Evolutionary conservation across 2,329 filamentous ascomycete genomes (phyloP), one percentile per base, ranked within the genome.

Genomic region (Plectosphaerella plurivora): DNA sequence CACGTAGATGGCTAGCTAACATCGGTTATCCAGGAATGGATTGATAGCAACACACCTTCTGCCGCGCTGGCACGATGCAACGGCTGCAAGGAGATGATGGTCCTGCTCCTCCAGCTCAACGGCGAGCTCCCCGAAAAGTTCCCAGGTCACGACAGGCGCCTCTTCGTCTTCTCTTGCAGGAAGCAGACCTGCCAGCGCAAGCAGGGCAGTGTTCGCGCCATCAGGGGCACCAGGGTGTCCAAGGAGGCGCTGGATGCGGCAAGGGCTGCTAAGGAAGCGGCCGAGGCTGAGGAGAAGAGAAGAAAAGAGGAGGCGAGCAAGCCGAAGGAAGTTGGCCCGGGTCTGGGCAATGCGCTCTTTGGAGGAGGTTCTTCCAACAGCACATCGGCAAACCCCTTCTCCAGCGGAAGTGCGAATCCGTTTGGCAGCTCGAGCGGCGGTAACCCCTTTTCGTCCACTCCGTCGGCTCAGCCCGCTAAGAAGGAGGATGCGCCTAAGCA

Each of bases 101-200:
- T 84, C 2, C 79, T 97, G 11, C 81, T 99, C 3, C 81, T 99
- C 46, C 91, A 99, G 69, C 81, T 99, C 25, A 91, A 99, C 69
- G 92, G 84, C 62, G 91, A 97, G 66, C 79, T 97, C 4, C 92
- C 91, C 14, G 88, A 93, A 51, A 80, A 84, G 47, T 97, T 96
- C 63, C 88, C 91, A 2, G 84, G 86, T 52, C 90, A 97, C 69
- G 91, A 97, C 63, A 81, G 94, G 60, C 83, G 93, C 56, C 68
- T 99, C 16, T 97, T 97, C 64, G 77, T 99, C 12, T 91, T 96
- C 68, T 82, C 82, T 16, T 99, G 94, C 69, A 81, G 84, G 54
- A 80, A 83, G 59, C 89, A 89, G 67, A 76, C 83, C 11, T 99
- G 94, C 66, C 83, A 89, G 62, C 81, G 92, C 57, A 93, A 91